Evolutionary conservation across 2,329 filamentous ascomycete genomes (phyloP), one percentile per base, ranked within the genome.

Genomic region (Stachybotrys echinatus): DNA sequence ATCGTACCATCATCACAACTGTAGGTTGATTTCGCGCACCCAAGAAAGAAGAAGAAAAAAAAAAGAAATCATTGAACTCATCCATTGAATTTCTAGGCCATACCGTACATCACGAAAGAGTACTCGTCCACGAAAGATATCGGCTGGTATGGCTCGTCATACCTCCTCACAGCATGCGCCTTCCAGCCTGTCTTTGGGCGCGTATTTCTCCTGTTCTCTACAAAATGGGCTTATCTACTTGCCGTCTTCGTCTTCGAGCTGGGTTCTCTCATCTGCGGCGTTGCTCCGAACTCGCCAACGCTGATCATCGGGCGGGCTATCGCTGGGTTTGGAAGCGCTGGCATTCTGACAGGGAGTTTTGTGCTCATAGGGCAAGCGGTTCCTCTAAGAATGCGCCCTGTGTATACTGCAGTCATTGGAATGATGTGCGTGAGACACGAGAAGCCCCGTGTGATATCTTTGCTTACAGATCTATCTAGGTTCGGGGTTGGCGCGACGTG

Each of bases 301-400:
- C 52, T 77, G 18, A 76, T 78, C 49, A 52, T 73, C 18, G 73
- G 71, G 12, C 62, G 72, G 34, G 70, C 65, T 18, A 64, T 74
- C 34, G 65, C 65, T 50, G 72, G 72, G 40, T 54, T 68, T 23
- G 71, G 71, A 2, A 71, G 69, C 2, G 57, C 58, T 2, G 72
- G 72, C 1, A 64, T 70, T 54, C 21, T 48, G 38, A 37, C 47
- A 17, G 47, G 47, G 23, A 37, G 34, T n/a, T 48, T 42, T 10
- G 22, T 37, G 21, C 18, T 48, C 17, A 44, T 44, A 14, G 47
- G 38, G 5, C 22, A 21, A 18, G 18, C 45, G 10, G 42, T 51
- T 22, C 49, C 50, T 18, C 47, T 48, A 14, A 22, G n/a, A 19
- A 42, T 40, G 2, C 37, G 42, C 2, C 34, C 42, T 48, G 18